These are phyloP conservation scores for Strobilomyces echinocephalus DNA, from an alignment of 768 basidiomycete genomes.

Conservation along the genomic window DNA sequence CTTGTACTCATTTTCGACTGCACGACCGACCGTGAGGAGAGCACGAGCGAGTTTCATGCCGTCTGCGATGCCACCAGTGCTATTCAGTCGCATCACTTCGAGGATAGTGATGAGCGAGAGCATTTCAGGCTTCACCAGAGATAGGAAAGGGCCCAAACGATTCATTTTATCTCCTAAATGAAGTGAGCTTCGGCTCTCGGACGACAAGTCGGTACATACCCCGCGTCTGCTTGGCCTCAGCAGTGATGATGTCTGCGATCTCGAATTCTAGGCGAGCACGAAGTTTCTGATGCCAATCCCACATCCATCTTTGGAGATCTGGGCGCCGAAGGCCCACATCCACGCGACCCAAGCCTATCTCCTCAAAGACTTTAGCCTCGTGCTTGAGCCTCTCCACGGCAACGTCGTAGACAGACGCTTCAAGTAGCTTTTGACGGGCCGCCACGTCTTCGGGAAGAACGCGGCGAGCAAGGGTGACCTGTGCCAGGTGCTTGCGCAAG, in stretches of 20 bases:
- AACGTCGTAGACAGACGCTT: slow-evolving; percentile 81
- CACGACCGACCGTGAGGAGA: slow-evolving; percentile 72
- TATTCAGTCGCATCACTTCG: slow-evolving; percentile 79
- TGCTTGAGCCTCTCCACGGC: slow-evolving; percentile 67
- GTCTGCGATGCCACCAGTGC: slow-evolving; percentile 67
- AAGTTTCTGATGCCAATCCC: slow-evolving; percentile 75
- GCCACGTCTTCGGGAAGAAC: slow-evolving; percentile 63
- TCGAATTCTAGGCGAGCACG: slow-evolving; percentile 45
- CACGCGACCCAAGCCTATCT: slow-evolving; percentile 49
- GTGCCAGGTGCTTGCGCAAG: slow-evolving; percentile 63
- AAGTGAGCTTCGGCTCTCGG: neutral
- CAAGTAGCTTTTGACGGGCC: slow-evolving; percentile 75
- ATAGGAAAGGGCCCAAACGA: slow-evolving; percentile 64
- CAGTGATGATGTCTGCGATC: slow-evolving; percentile 40
- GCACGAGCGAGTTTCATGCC: slow-evolving; percentile 91
- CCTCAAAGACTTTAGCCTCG: slow-evolving; percentile 53
- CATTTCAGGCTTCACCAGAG: slow-evolving; percentile 68
- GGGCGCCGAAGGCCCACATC: slow-evolving; percentile 40
- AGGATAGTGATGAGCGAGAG: slow-evolving; percentile 86
- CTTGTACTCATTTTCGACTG: slow-evolving; percentile 89
- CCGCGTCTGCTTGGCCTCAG: slow-evolving; percentile 30
- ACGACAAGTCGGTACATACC: slow-evolving; percentile 12
- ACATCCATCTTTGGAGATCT: slow-evolving; percentile 76
- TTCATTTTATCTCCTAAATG: slow-evolving; percentile 9
- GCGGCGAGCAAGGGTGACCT: slow-evolving; percentile 57